Conservation (phyloP, 345 rosid genomes). For the Melaleuca alternifolia region DNA sequence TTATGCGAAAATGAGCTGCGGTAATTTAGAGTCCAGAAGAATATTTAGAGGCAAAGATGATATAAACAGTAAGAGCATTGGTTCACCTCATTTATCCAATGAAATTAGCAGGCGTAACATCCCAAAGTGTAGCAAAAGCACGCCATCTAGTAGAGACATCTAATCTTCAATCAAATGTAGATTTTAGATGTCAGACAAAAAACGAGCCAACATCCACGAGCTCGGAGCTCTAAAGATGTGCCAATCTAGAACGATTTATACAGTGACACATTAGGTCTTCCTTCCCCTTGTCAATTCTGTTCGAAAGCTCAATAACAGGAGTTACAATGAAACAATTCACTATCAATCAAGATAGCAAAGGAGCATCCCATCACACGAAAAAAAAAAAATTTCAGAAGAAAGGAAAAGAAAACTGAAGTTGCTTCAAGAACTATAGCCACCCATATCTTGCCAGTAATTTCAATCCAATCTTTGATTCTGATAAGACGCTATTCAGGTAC, state of each 20-base stretch:
- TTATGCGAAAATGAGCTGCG: not conserved
- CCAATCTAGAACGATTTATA: not conserved
- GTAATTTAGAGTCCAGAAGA: not conserved
- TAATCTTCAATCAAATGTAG: not conserved
- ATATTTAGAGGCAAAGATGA: not conserved
- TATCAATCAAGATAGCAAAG: not conserved
- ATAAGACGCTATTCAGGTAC: not conserved
- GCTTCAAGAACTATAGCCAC: not conserved
- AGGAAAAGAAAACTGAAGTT: not conserved
- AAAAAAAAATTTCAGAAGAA: not conserved
- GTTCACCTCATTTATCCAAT: not conserved
- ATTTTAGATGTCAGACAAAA: not conserved
- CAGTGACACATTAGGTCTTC: not conserved
- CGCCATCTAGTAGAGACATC: not conserved
- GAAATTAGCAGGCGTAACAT: not conserved
- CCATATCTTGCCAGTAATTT: not conserved
- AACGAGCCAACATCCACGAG: not conserved
- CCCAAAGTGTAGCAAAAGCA: not conserved
- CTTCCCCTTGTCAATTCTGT: not conserved
- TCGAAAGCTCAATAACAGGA: not conserved
- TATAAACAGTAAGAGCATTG: not conserved
- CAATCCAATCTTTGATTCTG: not conserved
- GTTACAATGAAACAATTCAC: not conserved
- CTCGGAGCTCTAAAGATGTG: not conserved
- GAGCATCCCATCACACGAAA: not conserved